These are phyloP conservation scores for Penicillium parvum DNA, from an alignment of 495 filamentous ascomycete genomes.

Conservation along the genomic window DNA sequence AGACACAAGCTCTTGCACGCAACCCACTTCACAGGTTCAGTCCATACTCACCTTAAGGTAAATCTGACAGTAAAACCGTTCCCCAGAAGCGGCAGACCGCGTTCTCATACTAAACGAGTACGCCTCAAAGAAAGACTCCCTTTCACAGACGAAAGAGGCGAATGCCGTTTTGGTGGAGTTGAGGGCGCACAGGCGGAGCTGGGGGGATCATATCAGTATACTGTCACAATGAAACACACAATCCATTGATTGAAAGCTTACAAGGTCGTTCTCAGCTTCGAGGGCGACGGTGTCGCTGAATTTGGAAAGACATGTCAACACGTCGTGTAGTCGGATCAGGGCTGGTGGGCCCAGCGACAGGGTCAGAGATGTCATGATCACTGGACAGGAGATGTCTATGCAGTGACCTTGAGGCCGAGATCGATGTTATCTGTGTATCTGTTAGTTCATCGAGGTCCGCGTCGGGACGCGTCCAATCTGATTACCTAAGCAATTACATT, in stretches of 20 bases:
- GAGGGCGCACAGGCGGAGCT: slow-evolving; percentile 78
- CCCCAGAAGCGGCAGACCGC: slow-evolving; percentile 21
- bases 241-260: slow-evolving; percentile 38
- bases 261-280: slow-evolving; percentile 72
- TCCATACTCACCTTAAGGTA: slow-evolving; percentile 54
- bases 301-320: slow-evolving; percentile 80
- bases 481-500: no score
- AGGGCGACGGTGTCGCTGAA: slow-evolving; percentile 88
- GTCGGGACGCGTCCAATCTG: no score
- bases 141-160: slow-evolving; percentile 71
- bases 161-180: slow-evolving; percentile 95
- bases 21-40: background rate
- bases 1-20: no score
- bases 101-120: slow-evolving; percentile 46
- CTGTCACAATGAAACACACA: no score
- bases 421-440: no score
- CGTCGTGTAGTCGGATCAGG: slow-evolving; percentile 71
- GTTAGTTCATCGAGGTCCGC: no score
- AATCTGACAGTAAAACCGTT: slow-evolving; percentile 72
- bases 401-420: no score
- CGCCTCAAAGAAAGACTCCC: slow-evolving; percentile 71
- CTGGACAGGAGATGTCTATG: no score
- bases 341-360: slow-evolving; percentile 77
- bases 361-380: slow-evolving; percentile 25
- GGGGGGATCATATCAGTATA: background rate